A percentile compares a stretch with the other conserved stretches of the same genome.
Evolutionary conservation across 192 early-diverging fungal species (phyloP).

Genomic region (Podila horticola): DNA sequence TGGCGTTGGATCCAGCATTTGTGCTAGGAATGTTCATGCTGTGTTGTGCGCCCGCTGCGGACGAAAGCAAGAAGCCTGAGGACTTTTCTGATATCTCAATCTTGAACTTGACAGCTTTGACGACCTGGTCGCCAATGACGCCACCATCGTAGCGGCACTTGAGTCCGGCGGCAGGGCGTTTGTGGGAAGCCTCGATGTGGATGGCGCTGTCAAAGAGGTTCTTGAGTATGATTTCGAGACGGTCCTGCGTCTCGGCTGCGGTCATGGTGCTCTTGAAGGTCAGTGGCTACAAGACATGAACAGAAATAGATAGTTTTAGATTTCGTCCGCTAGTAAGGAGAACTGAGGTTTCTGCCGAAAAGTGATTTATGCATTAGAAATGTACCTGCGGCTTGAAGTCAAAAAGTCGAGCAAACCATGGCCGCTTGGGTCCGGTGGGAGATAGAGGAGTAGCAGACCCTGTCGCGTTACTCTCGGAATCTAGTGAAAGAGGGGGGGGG

Average conservation of each 20-base stretch:
- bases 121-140: conserved; percentile 28
- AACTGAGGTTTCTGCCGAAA: background rate
- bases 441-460: conserved; percentile 3
- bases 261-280: conserved; percentile 29
- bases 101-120: conserved; percentile 47
- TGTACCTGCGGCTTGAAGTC: conserved; percentile 48
- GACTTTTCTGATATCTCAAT: conserved; percentile 39
- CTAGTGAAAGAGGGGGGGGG: background rate
- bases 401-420: conserved; percentile 43
- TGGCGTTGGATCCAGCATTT: background rate
- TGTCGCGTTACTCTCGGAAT: conserved; percentile 22
- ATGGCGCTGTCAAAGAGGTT: conserved; percentile 23
- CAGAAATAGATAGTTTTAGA: background rate
- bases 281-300: conserved; percentile 11
- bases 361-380: background rate
- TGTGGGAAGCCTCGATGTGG: conserved; percentile 13
- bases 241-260: conserved; percentile 30
- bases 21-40: background rate
- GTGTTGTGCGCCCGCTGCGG: background rate
- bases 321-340: background rate
- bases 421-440: conserved; percentile 15
- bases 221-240: conserved; percentile 24
- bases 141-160: conserved; percentile 41
- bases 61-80: background rate
- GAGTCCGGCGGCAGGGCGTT: conserved; percentile 18